These are phyloP conservation scores for Zasmidium citrigriseum DNA, from an alignment of 2,329 filamentous ascomycete genomes.

Conservation along the genomic window DNA sequence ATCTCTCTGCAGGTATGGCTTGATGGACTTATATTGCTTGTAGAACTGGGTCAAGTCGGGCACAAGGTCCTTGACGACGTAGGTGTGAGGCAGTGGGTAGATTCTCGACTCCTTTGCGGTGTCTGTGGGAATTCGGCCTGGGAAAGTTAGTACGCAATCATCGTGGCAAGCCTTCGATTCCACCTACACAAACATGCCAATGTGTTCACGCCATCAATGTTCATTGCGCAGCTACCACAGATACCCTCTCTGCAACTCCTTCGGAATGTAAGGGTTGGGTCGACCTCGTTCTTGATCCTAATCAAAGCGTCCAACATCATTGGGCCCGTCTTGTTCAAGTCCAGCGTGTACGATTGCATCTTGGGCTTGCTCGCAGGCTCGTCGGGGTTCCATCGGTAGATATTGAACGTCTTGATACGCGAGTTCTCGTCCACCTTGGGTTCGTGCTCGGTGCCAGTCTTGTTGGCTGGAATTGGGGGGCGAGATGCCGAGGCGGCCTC, in stretches of 20 bases:
- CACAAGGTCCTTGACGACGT: slow-evolving; percentile 98
- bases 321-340: slow-evolving; percentile 97
- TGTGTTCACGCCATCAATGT: slow-evolving; percentile 98
- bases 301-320: slow-evolving; percentile 98
- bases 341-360: slow-evolving; percentile 94
- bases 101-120: slow-evolving; percentile 81
- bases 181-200: slow-evolving; percentile 92
- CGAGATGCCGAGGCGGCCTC: slow-evolving; percentile 34
- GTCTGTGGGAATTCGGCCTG: slow-evolving; percentile 91
- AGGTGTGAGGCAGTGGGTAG: slow-evolving; percentile 97
- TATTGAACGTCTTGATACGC: slow-evolving; percentile 89
- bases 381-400: slow-evolving; percentile 99
- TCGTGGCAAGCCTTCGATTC: neutral
- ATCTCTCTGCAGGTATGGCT: slow-evolving; percentile 94
- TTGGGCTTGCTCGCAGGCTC: slow-evolving; percentile 85
- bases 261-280: slow-evolving; percentile 94
- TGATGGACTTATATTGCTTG: slow-evolving; percentile 99
- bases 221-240: slow-evolving; percentile 98
- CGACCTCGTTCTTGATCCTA: slow-evolving; percentile 98
- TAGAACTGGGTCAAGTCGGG: slow-evolving; percentile 98
- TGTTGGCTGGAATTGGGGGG: slow-evolving; percentile 45
- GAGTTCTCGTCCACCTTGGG: slow-evolving; percentile 58
- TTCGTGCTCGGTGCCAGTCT: slow-evolving; percentile 64
- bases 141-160: slow-evolving; percentile 13
- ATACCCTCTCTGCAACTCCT: slow-evolving; percentile 97